Percentiles rank a stretch among this genome's conserved stretches.
Evolutionary conservation across 768 basidiomycete species (phyloP).

Genomic region (Boletus huronensis): DNA sequence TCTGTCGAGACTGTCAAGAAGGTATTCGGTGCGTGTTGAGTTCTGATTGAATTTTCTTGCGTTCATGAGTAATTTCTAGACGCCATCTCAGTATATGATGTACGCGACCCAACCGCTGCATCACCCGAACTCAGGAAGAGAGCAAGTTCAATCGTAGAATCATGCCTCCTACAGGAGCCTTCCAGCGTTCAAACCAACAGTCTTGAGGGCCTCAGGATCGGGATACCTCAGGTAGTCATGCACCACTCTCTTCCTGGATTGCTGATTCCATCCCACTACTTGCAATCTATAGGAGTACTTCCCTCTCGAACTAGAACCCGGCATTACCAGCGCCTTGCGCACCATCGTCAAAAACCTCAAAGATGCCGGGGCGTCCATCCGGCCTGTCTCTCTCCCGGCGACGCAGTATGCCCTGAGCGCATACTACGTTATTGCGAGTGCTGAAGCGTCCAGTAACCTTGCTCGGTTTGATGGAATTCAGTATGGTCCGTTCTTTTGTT

Average conservation of each 20-base stretch:
- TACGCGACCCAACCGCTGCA: constrained; percentile 72
- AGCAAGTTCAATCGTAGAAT: constrained; percentile 30
- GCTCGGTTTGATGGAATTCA: constrained; percentile 86
- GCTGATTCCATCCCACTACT: background rate
- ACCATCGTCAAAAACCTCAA: constrained; percentile 40
- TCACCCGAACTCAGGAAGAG: constrained; percentile 36
- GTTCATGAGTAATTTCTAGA: constrained; percentile 25
- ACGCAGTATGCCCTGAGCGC: constrained; percentile 78
- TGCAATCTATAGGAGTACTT: constrained; percentile 63
- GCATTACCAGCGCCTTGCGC: constrained; percentile 45
- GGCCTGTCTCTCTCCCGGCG: constrained; percentile 70
- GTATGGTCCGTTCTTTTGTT: constrained; percentile 53
- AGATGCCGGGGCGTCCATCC: constrained; percentile 58
- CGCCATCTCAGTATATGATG: constrained; percentile 47
- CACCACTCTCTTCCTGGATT: background rate
- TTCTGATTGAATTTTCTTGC: background rate
- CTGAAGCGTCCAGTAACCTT: constrained; percentile 91
- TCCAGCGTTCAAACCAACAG: constrained; percentile 1
- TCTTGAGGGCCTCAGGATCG: constrained; percentile 60
- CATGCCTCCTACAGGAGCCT: background rate
- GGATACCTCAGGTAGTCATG: constrained; percentile 64
- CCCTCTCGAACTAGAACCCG: constrained; percentile 56
- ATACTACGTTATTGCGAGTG: constrained; percentile 94
- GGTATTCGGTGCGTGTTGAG: constrained; percentile 54
- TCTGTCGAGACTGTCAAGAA: constrained; percentile 45